These are phyloP conservation scores for Lactarius evosmus DNA, from an alignment of 768 basidiomycete genomes.

Conservation along the genomic window DNA sequence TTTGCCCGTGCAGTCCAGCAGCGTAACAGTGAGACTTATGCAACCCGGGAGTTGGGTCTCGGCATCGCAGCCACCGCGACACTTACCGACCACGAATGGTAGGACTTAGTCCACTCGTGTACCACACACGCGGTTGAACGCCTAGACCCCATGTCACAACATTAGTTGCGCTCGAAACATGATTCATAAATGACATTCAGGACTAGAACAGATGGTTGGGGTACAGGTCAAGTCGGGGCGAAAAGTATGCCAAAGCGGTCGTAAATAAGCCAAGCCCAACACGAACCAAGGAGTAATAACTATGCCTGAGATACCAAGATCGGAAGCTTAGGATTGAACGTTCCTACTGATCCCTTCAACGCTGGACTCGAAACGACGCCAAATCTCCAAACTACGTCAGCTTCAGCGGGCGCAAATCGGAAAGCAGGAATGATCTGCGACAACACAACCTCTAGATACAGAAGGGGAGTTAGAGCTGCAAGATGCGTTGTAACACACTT, in stretches of 20 bases:
- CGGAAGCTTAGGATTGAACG: not conserved
- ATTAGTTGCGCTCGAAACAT: not conserved
- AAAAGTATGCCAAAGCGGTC: not conserved
- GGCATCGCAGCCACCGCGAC: too few relatives aligned
- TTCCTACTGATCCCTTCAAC: not conserved
- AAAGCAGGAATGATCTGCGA: not conserved
- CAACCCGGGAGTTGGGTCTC: too few relatives aligned
- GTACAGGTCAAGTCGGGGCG: not conserved
- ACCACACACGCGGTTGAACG: too few relatives aligned
- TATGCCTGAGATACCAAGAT: not conserved
- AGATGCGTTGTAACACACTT: not conserved
- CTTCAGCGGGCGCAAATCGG: not conserved
- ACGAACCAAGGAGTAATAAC: not conserved
- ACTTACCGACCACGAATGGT: too few relatives aligned
- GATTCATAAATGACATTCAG: not conserved
- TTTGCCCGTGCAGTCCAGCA: too few relatives aligned
- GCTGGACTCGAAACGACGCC: not conserved
- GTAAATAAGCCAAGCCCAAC: not conserved
- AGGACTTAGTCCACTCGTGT: too few relatives aligned
- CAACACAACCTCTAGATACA: not conserved
- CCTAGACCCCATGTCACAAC: too few relatives aligned
- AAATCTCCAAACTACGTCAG: not conserved
- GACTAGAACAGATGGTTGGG: not conserved
- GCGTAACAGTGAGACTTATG: too few relatives aligned
- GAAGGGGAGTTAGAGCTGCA: slow-evolving; percentile 38